phyloP scores from a whole-genome alignment of 129 eudicot species.

The Flaveria sonorensis region DNA sequence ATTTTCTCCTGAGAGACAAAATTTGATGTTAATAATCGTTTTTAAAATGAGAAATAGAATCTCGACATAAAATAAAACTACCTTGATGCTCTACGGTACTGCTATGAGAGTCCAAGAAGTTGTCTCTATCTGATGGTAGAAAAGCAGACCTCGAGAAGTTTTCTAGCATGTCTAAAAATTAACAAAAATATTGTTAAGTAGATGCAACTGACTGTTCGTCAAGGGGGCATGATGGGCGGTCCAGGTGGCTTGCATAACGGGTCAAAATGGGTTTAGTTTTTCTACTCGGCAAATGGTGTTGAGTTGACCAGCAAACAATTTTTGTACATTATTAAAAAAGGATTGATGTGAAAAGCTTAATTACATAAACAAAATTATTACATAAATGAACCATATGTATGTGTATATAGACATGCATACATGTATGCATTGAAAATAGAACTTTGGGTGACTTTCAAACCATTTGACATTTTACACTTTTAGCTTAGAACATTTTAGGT shows the following conservation, averaged over 20 bases:
- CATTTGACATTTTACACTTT: neutral
- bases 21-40: neutral
- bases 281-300: too few relatives aligned
- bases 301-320: neutral
- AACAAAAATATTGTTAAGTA: neutral
- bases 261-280: neutral
- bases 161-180: constrained; percentile 57
- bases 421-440: constrained; percentile 6
- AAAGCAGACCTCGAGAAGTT: constrained; percentile 60
- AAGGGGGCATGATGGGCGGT: neutral
- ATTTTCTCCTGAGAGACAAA: constrained; percentile 51
- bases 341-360: neutral
- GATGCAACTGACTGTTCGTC: neutral
- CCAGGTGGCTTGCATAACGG: neutral
- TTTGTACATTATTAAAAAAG: neutral
- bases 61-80: constrained; percentile 12
- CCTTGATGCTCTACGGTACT: constrained; percentile 46
- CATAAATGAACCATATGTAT: neutral
- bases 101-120: constrained; percentile 61
- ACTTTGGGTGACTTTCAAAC: neutral
- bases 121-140: constrained; percentile 51
- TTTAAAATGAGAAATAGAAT: neutral
- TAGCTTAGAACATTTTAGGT: neutral
- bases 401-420: neutral
- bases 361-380: neutral